Percentiles rank a stretch among this genome's conserved stretches.
Evolutionary conservation across 306 rosid species (phyloP).

Genomic region (Abrus precatorius): DNA sequence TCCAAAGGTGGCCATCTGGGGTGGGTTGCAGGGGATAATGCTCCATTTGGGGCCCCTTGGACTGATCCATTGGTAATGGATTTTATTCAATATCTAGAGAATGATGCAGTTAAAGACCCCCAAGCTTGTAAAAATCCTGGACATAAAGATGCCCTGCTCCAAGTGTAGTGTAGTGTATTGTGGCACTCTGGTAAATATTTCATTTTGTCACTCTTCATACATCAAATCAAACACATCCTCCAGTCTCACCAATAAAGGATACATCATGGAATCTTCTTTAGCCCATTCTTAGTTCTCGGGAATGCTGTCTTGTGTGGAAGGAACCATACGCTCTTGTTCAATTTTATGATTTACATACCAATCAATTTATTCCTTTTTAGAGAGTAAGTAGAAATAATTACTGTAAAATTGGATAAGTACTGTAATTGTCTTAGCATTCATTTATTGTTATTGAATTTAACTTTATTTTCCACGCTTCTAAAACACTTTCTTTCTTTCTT

Average conservation of each 20-base stretch:
- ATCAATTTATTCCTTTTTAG: slow-evolving; percentile 4
- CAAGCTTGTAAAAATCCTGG: slow-evolving; percentile 36
- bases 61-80: slow-evolving; percentile 84
- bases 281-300: not conserved
- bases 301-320: not conserved
- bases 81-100: slow-evolving; percentile 77
- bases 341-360: not conserved
- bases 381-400: not conserved
- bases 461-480: not conserved
- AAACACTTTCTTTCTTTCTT: not conserved
- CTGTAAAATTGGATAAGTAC: not conserved
- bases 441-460: not conserved
- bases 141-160: slow-evolving; percentile 47
- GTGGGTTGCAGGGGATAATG: slow-evolving; percentile 90
- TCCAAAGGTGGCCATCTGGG: slow-evolving; percentile 96
- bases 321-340: slow-evolving; percentile 14
- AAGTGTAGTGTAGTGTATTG: slow-evolving; percentile 53
- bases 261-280: slow-evolving; percentile 26
- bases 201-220: not conserved
- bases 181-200: not conserved
- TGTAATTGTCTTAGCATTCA: slow-evolving; percentile 36
- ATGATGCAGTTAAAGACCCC: slow-evolving; percentile 43
- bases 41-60: slow-evolving; percentile 94
- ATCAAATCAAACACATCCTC: not conserved
- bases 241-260: slow-evolving; percentile 2